phyloP scores from a whole-genome alignment of 352 stramenopile species.

The Pythium rishiriense region DNA sequence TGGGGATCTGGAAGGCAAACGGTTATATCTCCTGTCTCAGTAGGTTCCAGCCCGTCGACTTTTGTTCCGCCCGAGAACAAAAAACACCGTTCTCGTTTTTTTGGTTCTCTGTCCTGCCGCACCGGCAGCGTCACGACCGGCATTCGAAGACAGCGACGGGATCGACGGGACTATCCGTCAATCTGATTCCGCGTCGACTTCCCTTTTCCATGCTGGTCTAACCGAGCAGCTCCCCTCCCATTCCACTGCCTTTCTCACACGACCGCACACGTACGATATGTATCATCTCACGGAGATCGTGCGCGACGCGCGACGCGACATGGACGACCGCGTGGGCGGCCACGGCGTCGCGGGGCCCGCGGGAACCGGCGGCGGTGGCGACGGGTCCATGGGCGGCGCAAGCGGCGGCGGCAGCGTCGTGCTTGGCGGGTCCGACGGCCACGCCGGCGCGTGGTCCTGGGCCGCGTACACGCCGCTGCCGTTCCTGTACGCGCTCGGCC shows the following conservation, averaged over 20 bases:
- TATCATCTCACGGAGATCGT: slow-evolving; percentile 86
- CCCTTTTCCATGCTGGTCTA: not conserved
- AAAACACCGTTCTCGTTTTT: not conserved
- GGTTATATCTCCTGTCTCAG: not conserved
- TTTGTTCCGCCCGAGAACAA: not conserved
- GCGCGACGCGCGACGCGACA: slow-evolving; percentile 74
- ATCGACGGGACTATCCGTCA: not conserved
- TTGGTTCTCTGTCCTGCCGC: not conserved
- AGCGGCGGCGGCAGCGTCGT: not conserved
- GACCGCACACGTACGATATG: no score
- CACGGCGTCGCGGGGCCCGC: not conserved
- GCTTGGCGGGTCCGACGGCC: slow-evolving; percentile 38
- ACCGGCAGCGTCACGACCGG: not conserved
- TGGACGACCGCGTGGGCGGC: slow-evolving; percentile 55
- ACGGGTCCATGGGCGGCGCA: not conserved
- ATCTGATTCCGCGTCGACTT: not conserved
- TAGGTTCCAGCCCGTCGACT: not conserved
- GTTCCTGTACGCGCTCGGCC: slow-evolving; percentile 65
- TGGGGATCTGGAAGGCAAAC: no score
- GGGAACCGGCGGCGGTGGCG: not conserved
- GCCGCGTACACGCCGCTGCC: slow-evolving; percentile 76
- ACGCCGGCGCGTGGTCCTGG: slow-evolving; percentile 32
- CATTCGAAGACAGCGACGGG: not conserved
- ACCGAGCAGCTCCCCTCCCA: not conserved
- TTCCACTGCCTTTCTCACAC: no score